These are phyloP conservation scores for Penicillium pulvis DNA, from an alignment of 495 filamentous ascomycete genomes.

Conservation along the genomic window DNA sequence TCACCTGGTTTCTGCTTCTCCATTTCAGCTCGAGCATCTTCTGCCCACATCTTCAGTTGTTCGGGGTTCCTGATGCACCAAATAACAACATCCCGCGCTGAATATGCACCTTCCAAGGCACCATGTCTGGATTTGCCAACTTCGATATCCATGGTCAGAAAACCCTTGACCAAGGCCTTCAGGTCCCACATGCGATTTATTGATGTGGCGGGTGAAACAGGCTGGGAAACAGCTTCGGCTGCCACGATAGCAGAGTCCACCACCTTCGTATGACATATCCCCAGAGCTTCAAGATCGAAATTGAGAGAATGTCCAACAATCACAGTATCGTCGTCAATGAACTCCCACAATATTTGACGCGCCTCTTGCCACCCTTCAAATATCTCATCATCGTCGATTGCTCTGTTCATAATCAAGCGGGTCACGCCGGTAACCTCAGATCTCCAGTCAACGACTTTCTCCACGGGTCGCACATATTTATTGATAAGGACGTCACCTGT, in stretches of 20 bases:
- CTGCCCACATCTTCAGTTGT: slow-evolving; percentile 18
- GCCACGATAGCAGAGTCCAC: slow-evolving; percentile 37
- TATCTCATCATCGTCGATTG: slow-evolving; percentile 25
- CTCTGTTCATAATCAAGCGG: slow-evolving; percentile 19
- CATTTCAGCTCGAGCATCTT: not conserved
- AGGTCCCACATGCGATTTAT: slow-evolving; percentile 18
- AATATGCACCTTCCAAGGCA: slow-evolving; percentile 37
- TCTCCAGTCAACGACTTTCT: slow-evolving; percentile 36
- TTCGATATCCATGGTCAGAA: slow-evolving; percentile 32
- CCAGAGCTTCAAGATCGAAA: slow-evolving; percentile 40
- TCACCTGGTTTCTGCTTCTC: no score
- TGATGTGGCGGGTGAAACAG: not conserved
- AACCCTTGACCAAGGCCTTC: slow-evolving; percentile 27
- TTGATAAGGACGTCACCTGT: slow-evolving; percentile 43
- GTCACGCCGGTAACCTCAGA: slow-evolving; percentile 39
- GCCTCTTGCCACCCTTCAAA: slow-evolving; percentile 41
- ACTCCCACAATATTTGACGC: slow-evolving; percentile 34
- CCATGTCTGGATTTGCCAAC: slow-evolving; percentile 29
- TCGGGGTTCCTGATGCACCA: slow-evolving; percentile 31
- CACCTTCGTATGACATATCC: slow-evolving; percentile 38
- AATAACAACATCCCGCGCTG: slow-evolving; percentile 35
- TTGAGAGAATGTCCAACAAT: slow-evolving; percentile 47
- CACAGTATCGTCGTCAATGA: slow-evolving; percentile 41
- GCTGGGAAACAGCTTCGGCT: slow-evolving; percentile 15
- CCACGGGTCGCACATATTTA: slow-evolving; percentile 33